Conservation (phyloP, 495 filamentous ascomycete species). For the Talaromyces adpressus region DNA sequence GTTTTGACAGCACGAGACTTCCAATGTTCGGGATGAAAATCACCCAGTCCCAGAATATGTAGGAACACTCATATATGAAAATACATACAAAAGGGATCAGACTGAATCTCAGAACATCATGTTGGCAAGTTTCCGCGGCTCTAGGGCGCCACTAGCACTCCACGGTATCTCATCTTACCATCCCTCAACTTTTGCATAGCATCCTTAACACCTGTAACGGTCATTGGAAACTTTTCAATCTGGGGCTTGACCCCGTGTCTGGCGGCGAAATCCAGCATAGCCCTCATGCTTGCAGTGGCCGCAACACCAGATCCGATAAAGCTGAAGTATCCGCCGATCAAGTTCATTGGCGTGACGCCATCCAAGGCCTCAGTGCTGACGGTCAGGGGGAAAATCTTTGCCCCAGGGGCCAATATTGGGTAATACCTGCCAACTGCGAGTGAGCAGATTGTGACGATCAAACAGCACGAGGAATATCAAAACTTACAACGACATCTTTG, state of each 20-base stretch:
- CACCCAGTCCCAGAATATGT: not conserved
- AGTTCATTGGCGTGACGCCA: slow-evolving; percentile 31
- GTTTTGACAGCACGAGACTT: not conserved
- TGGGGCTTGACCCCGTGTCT: slow-evolving; percentile 49
- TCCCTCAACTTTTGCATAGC: slow-evolving; percentile 44
- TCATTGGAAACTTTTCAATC: slow-evolving; percentile 50
- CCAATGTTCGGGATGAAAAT: not conserved
- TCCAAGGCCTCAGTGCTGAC: slow-evolving; percentile 40
- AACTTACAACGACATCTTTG: not conserved
- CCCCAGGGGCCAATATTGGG: slow-evolving; percentile 33
- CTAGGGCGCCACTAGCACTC: slow-evolving; percentile 29
- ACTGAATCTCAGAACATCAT: not conserved
- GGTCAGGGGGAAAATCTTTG: slow-evolving; percentile 45
- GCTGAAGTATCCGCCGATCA: slow-evolving; percentile 28
- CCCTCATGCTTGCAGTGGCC: slow-evolving; percentile 30
- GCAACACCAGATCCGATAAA: slow-evolving; percentile 44
- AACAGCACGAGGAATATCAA: not conserved
- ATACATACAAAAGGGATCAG: not conserved
- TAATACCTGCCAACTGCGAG: slow-evolving; percentile 14
- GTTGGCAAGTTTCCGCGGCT: not conserved
- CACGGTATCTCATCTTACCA: slow-evolving; percentile 56
- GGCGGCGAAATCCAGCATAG: slow-evolving; percentile 49
- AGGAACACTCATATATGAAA: not conserved
- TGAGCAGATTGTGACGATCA: not conserved
- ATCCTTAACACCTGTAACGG: slow-evolving; percentile 41